Evolutionary conservation across 179 eudicot species (phyloP).

Genomic region (Kewa caespitosa): DNA sequence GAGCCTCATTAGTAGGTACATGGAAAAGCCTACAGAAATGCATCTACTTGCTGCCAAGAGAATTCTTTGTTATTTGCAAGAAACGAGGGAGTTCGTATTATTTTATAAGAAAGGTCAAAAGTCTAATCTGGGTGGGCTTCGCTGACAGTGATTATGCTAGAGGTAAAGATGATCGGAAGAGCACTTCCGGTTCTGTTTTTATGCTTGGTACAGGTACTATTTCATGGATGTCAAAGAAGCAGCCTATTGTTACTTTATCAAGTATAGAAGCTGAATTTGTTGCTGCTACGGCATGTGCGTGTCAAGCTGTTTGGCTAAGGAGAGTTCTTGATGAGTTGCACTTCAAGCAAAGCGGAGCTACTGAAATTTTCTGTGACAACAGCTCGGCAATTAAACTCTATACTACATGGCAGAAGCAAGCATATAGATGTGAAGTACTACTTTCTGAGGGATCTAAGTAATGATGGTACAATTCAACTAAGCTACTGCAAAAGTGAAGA

Average conservation of each 20-base stretch:
- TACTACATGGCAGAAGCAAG: constrained; percentile 9
- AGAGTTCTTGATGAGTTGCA: constrained; percentile 1
- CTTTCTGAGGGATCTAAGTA: neutral
- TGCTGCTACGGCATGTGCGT: neutral
- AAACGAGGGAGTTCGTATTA: neutral
- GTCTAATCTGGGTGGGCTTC: neutral
- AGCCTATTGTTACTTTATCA: neutral
- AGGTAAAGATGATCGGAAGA: neutral
- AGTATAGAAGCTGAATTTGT: constrained; percentile 13
- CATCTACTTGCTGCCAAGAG: neutral
- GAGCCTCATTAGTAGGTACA: neutral
- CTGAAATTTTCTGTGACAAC: constrained; percentile 10
- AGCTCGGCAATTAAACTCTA: constrained; percentile 9
- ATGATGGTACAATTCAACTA: neutral
- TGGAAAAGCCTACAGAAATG: neutral
- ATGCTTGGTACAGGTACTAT: neutral
- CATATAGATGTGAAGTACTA: constrained; percentile 14
- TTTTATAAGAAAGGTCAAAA: neutral
- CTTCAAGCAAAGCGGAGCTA: neutral
- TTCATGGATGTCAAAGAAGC: neutral
- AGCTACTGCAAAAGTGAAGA: constrained; percentile 1
- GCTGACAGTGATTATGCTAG: neutral
- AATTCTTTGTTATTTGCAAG: neutral
- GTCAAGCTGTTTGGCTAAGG: constrained; percentile 15
- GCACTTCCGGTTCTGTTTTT: neutral